phyloP scores from a whole-genome alignment of 169 alveolate species.

The Sarcocystis neurona region DNA sequence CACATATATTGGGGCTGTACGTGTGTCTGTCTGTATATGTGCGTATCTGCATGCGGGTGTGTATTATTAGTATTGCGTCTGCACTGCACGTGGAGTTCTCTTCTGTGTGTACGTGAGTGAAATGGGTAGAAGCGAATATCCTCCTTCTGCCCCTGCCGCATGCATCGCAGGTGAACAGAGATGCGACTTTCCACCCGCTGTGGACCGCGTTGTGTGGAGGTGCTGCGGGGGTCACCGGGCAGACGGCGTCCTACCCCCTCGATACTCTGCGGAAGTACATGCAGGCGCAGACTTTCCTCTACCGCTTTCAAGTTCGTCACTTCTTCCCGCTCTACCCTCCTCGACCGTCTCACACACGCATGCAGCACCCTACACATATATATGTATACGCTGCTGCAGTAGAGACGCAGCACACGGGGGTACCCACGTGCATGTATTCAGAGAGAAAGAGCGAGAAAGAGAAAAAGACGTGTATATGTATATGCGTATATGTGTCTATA shows the following conservation, averaged over 20 bases:
- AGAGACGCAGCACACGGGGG: neutral
- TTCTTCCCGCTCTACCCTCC: neutral
- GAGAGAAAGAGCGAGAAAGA: no score
- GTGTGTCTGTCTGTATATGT: no score
- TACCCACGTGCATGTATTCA: no score
- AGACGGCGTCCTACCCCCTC: slow-evolving; percentile 47
- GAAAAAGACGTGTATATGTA: no score
- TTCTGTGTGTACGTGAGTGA: no score
- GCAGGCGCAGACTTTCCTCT: slow-evolving; percentile 38
- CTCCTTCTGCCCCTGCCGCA: neutral
- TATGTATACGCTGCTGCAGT: neutral
- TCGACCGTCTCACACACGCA: neutral
- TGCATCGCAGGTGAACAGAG: no score
- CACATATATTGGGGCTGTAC: no score
- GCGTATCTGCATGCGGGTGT: neutral
- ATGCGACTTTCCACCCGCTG: neutral
- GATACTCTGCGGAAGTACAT: slow-evolving; percentile 50
- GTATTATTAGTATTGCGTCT: no score
- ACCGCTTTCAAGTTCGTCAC: neutral
- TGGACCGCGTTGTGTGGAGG: slow-evolving; percentile 42
- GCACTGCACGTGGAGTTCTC: no score
- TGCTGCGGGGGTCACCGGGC: slow-evolving; percentile 35
- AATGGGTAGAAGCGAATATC: no score
- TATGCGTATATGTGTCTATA: neutral
- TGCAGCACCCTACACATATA: neutral